phyloP scores from a whole-genome alignment of 73 alveolate genomes.

The Paramecium pentaurelia region DNA sequence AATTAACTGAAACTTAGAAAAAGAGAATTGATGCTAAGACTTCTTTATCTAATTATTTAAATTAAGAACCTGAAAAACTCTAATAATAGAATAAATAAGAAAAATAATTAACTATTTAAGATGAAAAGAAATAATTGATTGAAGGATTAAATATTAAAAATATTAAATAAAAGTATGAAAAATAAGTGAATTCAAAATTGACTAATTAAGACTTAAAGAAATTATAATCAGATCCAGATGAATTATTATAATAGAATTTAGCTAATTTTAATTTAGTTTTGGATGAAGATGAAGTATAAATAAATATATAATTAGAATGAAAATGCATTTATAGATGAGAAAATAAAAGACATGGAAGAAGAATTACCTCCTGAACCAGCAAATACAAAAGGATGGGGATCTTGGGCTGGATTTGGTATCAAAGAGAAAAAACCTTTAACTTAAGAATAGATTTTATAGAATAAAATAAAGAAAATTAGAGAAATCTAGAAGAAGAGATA shows the following conservation, averaged over 20 bases:
- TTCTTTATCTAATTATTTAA: not conserved
- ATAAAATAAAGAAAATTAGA: constrained; percentile 25
- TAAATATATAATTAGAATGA: not conserved
- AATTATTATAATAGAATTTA: not conserved
- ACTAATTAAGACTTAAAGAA: not conserved
- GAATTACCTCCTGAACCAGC: not conserved
- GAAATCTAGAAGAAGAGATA: constrained; percentile 6
- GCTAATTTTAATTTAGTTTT: constrained; percentile 21
- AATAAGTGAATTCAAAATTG: not conserved
- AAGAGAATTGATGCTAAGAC: constrained; percentile 8
- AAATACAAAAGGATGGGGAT: constrained; percentile 33
- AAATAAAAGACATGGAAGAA: constrained; percentile 10
- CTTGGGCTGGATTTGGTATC: constrained; percentile 41
- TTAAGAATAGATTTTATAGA: not conserved
- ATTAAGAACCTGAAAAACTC: not conserved
- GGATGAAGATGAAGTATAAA: constrained; percentile 34
- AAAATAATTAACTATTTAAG: not conserved
- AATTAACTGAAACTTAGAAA: not conserved
- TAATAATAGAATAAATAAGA: not conserved
- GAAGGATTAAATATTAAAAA: constrained; percentile 42
- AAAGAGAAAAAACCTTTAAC: constrained; percentile 27
- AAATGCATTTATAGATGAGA: constrained; percentile 3
- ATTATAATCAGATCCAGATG: not conserved
- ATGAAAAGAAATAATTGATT: not conserved
- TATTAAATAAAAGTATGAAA: constrained; percentile 1